Base-by-base conservation (phyloP, 2,329 filamentous ascomycete genomes). In the Colletotrichum sp. region DNA sequence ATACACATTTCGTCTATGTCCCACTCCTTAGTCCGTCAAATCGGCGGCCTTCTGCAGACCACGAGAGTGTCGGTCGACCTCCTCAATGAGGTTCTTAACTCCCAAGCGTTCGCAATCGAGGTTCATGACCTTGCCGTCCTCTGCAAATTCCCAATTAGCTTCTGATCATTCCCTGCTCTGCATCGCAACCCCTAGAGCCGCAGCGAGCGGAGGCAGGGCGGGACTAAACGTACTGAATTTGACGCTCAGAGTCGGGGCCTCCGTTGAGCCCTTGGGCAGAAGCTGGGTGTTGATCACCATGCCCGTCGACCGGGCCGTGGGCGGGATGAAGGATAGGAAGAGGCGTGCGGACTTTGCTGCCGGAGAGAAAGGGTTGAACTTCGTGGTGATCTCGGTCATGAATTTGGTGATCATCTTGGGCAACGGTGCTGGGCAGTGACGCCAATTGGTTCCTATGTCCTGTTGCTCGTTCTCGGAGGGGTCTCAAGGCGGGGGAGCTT, bases 91-190 rank as follows among this genome's bases (percentile, higher is more conserved):
- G 81, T 96, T 94, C 83, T 95, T 95, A 83, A 99, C 96, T 80
- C 93, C 94, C 86, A 96, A 89, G 84, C 93, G 94, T 80, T 95
- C 93, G 79, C 95, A 90, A 83, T 98, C 93, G 52, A 99, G 90
- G 39, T 92, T 92, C 88, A 99, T 92, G 81, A 98, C 93, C 87
- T 96, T 98, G 80, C 97, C 97, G 83, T 98, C 97, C 90, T 98
- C 95, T 98, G 83, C 71, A 66, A 30, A 18, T 44, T 21, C 3
- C 10, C 44, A 6, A 28, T 60, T 52, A 65, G 68, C 16, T 28
- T 26, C 13, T 59, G 55, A 59, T 59, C 13, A 28, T 49, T 49
- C n/a, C 44, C 59, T 9, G 60, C 0, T 24, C 7, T 62, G 7
- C 4, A 39, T 70, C 3, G 18, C 18, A n/a, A 3, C 39, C 18